Base-by-base conservation (phyloP, 2,329 filamentous ascomycete species). In the Lasiodiplodia hormozganensis region DNA sequence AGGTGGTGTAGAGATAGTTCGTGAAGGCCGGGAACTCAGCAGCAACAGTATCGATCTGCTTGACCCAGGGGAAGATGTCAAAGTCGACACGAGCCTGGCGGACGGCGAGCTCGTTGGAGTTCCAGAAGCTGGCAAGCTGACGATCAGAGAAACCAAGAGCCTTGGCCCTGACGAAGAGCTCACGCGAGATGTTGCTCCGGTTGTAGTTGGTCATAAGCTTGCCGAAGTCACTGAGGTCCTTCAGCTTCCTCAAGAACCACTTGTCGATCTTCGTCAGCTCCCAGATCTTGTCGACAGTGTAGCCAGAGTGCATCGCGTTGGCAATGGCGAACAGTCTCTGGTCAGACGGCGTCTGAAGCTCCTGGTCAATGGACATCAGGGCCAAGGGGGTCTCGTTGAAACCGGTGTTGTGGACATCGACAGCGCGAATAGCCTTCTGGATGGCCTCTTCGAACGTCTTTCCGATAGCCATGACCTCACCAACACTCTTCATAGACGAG, bases 401-500 rank as follows among this genome's bases (percentile, higher is more conserved):
- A 36, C 96, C 96, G 28, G 97, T 86, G 78, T 98, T 98, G 84
- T 96, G 91, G 82, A 93, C 95, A 80, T 99, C 96, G 69, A 98
- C 95, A 51, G 93, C 90, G 62, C 96, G 91, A 75, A 99, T 99
- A 23, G 96, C 96, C 82, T 98, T 99, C 76, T 99, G 96, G 52
- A 99, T 97, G 10, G 96, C 96, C 82, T 99, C 96, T 81, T 99
- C 96, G 74, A 99, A 99, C 0, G 92, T 97, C 72, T 96, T 87
- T 68, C 96, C 96, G 73, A 99, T 97, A 76, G 92, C 95, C 96
- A 99, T 98, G 73, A 99, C 96, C 80, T 99, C 96, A 77, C 96
- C 96, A 65, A 99, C 94, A 87, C 93, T 97, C 90, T 98, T 99
- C 96, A 99, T 99, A 14, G 95, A 97, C 3, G 96, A 98, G 36